These are phyloP conservation scores for Chlorophyllum brunneum DNA, from an alignment of 768 basidiomycete species.

Conservation along the genomic window DNA sequence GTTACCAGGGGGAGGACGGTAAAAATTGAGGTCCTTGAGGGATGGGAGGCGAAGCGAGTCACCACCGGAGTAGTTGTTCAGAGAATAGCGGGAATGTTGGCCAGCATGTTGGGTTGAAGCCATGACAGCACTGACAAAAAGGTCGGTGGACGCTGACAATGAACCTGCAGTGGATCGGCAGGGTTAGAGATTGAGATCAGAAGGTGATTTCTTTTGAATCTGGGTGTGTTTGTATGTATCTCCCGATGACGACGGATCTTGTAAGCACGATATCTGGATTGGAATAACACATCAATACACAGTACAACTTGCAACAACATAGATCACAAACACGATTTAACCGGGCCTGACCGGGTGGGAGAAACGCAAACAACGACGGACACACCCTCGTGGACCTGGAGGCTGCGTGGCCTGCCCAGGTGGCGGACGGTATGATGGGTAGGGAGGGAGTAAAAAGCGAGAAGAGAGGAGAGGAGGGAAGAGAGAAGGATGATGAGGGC, in stretches of 20 bases:
- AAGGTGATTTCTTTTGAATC: constrained; percentile 37
- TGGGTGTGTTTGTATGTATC: constrained; percentile 43
- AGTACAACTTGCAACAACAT: constrained; percentile 10
- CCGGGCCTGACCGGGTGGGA: constrained; percentile 6
- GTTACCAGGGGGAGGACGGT: constrained; percentile 24
- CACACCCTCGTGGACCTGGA: not conserved
- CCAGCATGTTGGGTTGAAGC: constrained; percentile 46
- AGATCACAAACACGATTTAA: constrained; percentile 14
- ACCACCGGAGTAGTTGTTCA: constrained; percentile 25
- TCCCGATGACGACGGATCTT: constrained; percentile 69
- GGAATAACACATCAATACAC: constrained; percentile 12
- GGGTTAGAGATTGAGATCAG: constrained; percentile 39
- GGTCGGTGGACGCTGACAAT: constrained; percentile 18
- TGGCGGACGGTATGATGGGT: not conserved
- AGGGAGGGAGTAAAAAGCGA: not conserved
- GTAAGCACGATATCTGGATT: constrained; percentile 20
- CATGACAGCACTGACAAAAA: constrained; percentile 29
- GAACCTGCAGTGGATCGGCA: constrained; percentile 25
- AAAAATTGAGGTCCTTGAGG: constrained; percentile 71
- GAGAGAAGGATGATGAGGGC: constrained; percentile 13
- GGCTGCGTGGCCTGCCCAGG: not conserved
- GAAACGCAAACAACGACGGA: not conserved
- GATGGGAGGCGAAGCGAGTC: constrained; percentile 61
- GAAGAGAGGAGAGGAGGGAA: constrained; percentile 5
- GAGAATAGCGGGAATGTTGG: constrained; percentile 20